Conservation (phyloP, 1,284 basidiomycete species). For the Papiliotrema nemorosa region DNA sequence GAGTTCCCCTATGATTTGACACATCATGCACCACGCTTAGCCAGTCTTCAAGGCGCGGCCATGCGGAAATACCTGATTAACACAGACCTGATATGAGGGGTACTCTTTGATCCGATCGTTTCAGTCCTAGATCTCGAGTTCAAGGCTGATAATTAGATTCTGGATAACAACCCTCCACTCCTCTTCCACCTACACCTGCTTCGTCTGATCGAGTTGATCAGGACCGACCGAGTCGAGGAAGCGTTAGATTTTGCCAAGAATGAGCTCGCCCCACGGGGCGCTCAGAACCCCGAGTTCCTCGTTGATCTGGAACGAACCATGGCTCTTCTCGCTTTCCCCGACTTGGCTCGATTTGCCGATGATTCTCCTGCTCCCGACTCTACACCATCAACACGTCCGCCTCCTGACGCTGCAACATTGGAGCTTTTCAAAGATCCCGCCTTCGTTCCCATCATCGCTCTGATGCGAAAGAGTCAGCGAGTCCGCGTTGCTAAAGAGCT, state of each 20-base stretch:
- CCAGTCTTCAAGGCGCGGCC: constrained; percentile 50
- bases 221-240: constrained; percentile 69
- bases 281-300: constrained; percentile 91
- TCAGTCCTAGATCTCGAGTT: too few species aligned
- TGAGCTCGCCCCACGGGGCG: constrained; percentile 89
- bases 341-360: constrained; percentile 51
- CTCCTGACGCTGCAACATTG: constrained; percentile 23
- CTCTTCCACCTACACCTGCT: constrained; percentile 94
- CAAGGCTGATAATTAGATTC: constrained; percentile 63
- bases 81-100: constrained; percentile 53
- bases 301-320: constrained; percentile 90
- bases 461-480: constrained; percentile 80
- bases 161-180: constrained; percentile 80
- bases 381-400: constrained; percentile 5
- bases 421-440: constrained; percentile 34
- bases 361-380: constrained; percentile 13
- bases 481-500: constrained; percentile 86
- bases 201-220: constrained; percentile 90
- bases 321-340: constrained; percentile 83
- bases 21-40: constrained; percentile 99
- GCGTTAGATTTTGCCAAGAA: constrained; percentile 88
- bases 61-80: constrained; percentile 45
- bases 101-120: background rate
- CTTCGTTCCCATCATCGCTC: constrained; percentile 43
- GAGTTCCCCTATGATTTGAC: constrained; percentile 67